Base-by-base conservation (phyloP, 2,329 filamentous ascomycete species). In the Achaetomium macrosporum region DNA sequence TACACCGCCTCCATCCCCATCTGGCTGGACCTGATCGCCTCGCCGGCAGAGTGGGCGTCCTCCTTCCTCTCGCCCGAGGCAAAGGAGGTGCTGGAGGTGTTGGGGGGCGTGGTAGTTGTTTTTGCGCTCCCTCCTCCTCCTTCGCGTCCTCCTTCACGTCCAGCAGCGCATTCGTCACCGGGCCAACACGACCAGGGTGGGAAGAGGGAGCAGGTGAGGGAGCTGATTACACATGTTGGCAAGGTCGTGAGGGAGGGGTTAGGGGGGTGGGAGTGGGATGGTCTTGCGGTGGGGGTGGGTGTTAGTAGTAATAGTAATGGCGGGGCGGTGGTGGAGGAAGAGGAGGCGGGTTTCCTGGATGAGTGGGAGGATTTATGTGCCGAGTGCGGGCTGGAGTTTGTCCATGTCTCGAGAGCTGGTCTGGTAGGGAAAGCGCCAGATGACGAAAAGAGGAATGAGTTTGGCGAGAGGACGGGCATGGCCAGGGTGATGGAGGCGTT, bases 191-290 rank as follows among this genome's bases (percentile, higher is more conserved):
- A 30, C 35, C 9, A 31, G n/a, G 25, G 2, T 25, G 7, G 11
- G 36, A 53, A 64, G 8, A 57, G 63, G 55, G 56, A 61, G 17
- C 19, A 41, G 41, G 64, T 69, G 5, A 68, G 71, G 30, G 68
- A 66, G 5, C 64, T 85, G 8, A 67, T 86, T 25, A 61, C 67
- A 17, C 69, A 78, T 11, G 76, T 85, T 0, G 78, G 77, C 0
- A 72, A 72, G 45, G 78, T 85, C 2, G 71, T 83, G 0, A 73
- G 73, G 52, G 68, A 81, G 2, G 81, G 80, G 0, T 71, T 83
- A 2, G 82, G 81, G 3, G 80, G 80, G 8, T 81, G 76, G 72
- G 71, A 72, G 2, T 87, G 83, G 83, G 83, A 86, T 52, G 84
- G 83, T 1, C 81, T 85, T 0, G 72, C 74, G 15, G 61, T 87